Conservation (phyloP, 108 stramenopile genomes). For the Cyclotella choctawhatcheeana region DNA sequence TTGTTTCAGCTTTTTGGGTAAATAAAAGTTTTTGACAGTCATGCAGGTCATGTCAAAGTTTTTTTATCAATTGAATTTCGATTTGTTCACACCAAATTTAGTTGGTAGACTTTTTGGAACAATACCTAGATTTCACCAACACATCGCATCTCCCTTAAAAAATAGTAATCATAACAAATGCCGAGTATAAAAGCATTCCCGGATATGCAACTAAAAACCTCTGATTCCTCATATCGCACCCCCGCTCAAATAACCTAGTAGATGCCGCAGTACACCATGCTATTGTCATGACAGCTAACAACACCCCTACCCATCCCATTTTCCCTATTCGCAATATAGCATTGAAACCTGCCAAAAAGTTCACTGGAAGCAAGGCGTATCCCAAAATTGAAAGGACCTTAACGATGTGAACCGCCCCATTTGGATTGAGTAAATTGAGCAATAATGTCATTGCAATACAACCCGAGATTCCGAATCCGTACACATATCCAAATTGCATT, state of each 20-base stretch:
- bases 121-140: too few species aligned
- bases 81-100: too few species aligned
- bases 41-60: too few species aligned
- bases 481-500: conserved; percentile 98
- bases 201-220: conserved; percentile 98
- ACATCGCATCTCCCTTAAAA: too few species aligned
- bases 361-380: conserved; percentile 96
- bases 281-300: conserved; percentile 84
- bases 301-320: conserved; percentile 73
- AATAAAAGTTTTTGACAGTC: too few species aligned
- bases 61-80: too few species aligned
- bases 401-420: conserved; percentile 78
- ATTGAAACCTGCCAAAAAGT: conserved; percentile 91
- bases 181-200: conserved; percentile 92
- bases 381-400: conserved; percentile 92
- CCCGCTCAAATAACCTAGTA: conserved; percentile 94
- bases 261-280: conserved; percentile 91
- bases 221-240: conserved; percentile 91
- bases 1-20: too few species aligned
- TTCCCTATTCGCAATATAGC: conserved; percentile 72
- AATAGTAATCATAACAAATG: conserved; percentile 99
- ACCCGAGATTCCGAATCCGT: conserved; percentile 96
- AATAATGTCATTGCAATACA: conserved; percentile 88
- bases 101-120: too few species aligned
- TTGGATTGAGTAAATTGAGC: conserved; percentile 91